Percentiles rank a stretch among this genome's conserved stretches.
Evolutionary conservation across 139 green algal genomes (phyloP).

Genomic region (Raphidocelis subcapitata): DNA sequence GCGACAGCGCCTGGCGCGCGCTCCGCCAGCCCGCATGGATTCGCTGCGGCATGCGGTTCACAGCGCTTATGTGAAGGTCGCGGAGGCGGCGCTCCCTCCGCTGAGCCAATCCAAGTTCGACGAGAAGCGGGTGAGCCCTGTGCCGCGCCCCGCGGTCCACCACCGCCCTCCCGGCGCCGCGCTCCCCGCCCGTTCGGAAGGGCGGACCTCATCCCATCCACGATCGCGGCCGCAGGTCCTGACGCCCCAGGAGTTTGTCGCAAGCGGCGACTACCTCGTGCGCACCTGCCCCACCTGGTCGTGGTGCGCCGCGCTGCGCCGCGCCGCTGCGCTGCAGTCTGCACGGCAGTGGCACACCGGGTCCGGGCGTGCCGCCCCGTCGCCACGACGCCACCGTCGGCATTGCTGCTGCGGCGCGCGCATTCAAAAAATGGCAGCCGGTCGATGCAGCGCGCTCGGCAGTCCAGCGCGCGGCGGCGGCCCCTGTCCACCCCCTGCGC

Average conservation of each 20-base stretch:
- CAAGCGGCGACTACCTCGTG: conserved; percentile 81
- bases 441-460: no score
- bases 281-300: conserved; percentile 82
- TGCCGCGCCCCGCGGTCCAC: no score
- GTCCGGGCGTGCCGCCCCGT: neutral
- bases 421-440: no score
- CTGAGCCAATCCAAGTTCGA: conserved; percentile 50
- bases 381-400: no score
- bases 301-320: conserved; percentile 56
- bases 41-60: conserved; percentile 38
- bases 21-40: no score
- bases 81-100: conserved; percentile 39
- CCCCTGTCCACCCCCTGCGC: no score
- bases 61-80: conserved; percentile 42
- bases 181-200: no score
- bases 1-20: no score
- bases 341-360: neutral
- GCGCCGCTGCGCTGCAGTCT: neutral
- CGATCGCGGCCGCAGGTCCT: conserved; percentile 61
- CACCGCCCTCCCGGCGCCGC: neutral
- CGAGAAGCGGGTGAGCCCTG: conserved; percentile 54
- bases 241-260: conserved; percentile 86
- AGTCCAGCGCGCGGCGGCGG: no score
- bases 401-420: no score
- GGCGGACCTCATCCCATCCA: neutral